Evolutionary conservation across 2,329 filamentous ascomycete genomes (phyloP).

Genomic region (Celoporthe dispersa): DNA sequence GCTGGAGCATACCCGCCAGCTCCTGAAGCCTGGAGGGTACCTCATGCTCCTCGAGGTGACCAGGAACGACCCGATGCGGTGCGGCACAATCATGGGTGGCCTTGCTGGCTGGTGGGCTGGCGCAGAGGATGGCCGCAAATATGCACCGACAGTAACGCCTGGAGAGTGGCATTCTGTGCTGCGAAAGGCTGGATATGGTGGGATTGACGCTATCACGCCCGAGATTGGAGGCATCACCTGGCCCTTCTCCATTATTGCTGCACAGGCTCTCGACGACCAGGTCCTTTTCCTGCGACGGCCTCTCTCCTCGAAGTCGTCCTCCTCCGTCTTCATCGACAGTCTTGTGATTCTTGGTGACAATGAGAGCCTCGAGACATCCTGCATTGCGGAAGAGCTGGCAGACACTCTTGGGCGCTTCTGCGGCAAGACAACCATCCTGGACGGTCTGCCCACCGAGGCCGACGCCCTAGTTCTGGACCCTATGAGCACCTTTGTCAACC

Average conservation of each 20-base stretch:
- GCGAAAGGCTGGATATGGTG: slow-evolving; percentile 9
- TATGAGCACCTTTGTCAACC: slow-evolving; percentile 29
- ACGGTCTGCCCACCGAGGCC: slow-evolving; percentile 24
- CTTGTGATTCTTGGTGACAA: slow-evolving; percentile 33
- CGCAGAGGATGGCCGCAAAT: slow-evolving; percentile 14
- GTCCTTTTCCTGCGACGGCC: slow-evolving; percentile 17
- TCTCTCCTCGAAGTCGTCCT: not conserved
- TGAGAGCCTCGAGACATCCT: slow-evolving; percentile 7
- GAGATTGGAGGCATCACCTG: slow-evolving; percentile 2
- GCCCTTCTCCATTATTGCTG: slow-evolving; percentile 13
- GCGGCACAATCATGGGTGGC: slow-evolving; percentile 33
- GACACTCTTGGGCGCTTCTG: slow-evolving; percentile 27
- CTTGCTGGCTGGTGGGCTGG: slow-evolving; percentile 24
- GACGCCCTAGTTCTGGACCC: slow-evolving; percentile 6
- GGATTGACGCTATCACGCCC: slow-evolving; percentile 17
- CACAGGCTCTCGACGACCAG: slow-evolving; percentile 23
- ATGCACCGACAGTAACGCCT: not conserved
- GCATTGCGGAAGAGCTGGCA: slow-evolving; percentile 8
- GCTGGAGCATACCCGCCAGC: slow-evolving; percentile 39
- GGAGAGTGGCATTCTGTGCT: slow-evolving; percentile 11
- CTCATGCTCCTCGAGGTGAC: slow-evolving; percentile 49
- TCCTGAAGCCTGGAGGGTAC: slow-evolving; percentile 51
- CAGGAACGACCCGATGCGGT: slow-evolving; percentile 21
- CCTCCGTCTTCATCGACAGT: slow-evolving; percentile 25
- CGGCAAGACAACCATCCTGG: slow-evolving; percentile 17